Evolutionary conservation across 192 early-diverging fungal species (phyloP).

Genomic region (Cetraspora pellucida): DNA sequence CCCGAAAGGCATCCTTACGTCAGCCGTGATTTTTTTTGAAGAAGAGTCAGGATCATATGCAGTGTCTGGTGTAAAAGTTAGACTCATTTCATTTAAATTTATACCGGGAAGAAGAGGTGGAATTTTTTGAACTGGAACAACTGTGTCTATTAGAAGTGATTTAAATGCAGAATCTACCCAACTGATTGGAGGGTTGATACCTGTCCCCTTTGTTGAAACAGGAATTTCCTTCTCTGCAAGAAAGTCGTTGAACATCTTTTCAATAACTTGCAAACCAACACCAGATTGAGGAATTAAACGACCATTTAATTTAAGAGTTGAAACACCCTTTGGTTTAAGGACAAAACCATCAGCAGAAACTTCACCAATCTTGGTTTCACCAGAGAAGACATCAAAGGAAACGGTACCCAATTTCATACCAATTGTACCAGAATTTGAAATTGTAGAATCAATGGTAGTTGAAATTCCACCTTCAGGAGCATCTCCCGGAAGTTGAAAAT

Average conservation of each 20-base stretch:
- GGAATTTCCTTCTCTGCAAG: neutral
- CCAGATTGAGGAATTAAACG: neutral
- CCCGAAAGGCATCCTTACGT: neutral
- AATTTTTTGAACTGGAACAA: neutral
- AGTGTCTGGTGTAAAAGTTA: neutral
- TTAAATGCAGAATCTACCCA: neutral
- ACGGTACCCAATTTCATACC: constrained; percentile 53
- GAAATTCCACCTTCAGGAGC: constrained; percentile 63
- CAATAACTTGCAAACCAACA: neutral
- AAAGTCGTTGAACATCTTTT: neutral
- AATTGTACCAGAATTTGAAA: constrained; percentile 61
- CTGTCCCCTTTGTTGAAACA: neutral
- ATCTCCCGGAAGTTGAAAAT: constrained; percentile 45
- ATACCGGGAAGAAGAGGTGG: neutral
- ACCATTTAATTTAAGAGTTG: neutral
- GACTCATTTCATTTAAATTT: neutral
- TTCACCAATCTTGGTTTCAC: neutral
- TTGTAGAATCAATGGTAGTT: constrained; percentile 62
- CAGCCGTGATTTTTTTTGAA: neutral
- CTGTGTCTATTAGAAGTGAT: neutral
- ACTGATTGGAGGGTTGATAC: neutral
- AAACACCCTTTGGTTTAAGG: neutral
- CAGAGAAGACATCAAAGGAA: neutral
- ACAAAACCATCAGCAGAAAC: neutral
- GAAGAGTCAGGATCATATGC: neutral